Percentiles rank a stretch among this genome's conserved stretches.
These are phyloP conservation scores for Mrakia blollopis DNA, from an alignment of 768 basidiomycete genomes.

Conservation along the genomic window DNA sequence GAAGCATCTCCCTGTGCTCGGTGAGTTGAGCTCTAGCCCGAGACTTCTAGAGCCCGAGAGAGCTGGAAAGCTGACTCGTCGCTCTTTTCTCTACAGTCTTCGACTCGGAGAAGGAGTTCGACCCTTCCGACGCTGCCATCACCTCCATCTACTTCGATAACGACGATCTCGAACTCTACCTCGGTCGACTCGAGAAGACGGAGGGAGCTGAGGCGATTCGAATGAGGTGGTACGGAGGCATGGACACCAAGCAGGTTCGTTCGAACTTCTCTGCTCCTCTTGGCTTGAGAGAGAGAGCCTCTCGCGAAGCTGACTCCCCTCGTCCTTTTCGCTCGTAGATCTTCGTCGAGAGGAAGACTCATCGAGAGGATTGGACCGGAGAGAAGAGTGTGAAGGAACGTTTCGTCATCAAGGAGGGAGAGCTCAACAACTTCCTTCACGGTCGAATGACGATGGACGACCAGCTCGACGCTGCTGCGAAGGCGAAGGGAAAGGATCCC, in stretches of 20 bases:
- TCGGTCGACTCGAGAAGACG: slow-evolving; percentile 94
- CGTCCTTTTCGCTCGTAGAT: slow-evolving; percentile 35
- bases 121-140: slow-evolving; percentile 64
- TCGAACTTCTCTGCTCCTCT: background rate
- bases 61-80: slow-evolving; percentile 6
- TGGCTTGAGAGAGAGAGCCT: background rate
- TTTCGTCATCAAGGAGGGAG: slow-evolving; percentile 86
- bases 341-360: slow-evolving; percentile 52
- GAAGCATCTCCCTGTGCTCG: slow-evolving; percentile 85
- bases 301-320: background rate
- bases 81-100: slow-evolving; percentile 60
- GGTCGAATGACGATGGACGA: slow-evolving; percentile 91
- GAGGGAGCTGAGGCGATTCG: slow-evolving; percentile 97
- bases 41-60: background rate
- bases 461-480: slow-evolving; percentile 78
- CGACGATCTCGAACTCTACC: slow-evolving; percentile 88
- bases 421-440: slow-evolving; percentile 80
- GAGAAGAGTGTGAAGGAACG: slow-evolving; percentile 92
- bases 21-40: slow-evolving; percentile 48
- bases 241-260: slow-evolving; percentile 68
- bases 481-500: slow-evolving; percentile 79
- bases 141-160: slow-evolving; percentile 98
- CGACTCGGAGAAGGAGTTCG: slow-evolving; percentile 88
- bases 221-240: slow-evolving; percentile 94
- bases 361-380: slow-evolving; percentile 98